phyloP scores from a whole-genome alignment of 2,329 filamentous ascomycete genomes.

The Pezicula carpinea region DNA sequence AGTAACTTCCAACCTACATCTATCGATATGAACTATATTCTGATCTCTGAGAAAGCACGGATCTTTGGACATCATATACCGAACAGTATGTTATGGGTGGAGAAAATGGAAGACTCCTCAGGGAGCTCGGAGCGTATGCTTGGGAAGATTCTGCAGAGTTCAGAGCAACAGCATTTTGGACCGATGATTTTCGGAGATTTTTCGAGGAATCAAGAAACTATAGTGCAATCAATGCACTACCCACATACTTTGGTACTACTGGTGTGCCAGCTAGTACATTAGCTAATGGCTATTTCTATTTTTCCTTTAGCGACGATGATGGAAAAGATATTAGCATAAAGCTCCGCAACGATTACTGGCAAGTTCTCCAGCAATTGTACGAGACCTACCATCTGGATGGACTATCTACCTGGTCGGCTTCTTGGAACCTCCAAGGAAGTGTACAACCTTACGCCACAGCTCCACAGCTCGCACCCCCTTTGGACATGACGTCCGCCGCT shows the following conservation, averaged over 20 bases:
- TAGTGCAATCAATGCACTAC: not conserved
- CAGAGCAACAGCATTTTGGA: conserved; percentile 4
- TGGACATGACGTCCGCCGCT: conserved; percentile 1
- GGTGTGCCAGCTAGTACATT: not conserved
- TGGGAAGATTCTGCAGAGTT: conserved; percentile 7
- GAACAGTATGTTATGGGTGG: conserved; percentile 2
- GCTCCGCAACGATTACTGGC: not conserved
- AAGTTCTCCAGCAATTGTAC: not conserved
- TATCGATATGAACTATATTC: not conserved
- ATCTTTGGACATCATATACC: conserved; percentile 1
- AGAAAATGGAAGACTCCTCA: not conserved
- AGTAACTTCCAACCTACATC: not conserved
- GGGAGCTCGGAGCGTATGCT: not conserved
- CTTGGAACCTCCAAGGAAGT: conserved; percentile 1
- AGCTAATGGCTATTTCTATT: not conserved
- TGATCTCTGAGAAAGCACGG: not conserved
- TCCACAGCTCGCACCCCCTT: not conserved
- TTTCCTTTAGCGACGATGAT: not conserved
- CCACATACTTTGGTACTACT: conserved; percentile 1
- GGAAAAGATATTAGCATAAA: conserved; percentile 1
- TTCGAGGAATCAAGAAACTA: conserved; percentile 1
- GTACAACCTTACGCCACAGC: conserved; percentile 1
- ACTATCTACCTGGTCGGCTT: not conserved
- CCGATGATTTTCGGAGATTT: not conserved
- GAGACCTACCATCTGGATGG: conserved; percentile 2